These are phyloP conservation scores for Gremmenia infestans DNA, from an alignment of 2,329 filamentous ascomycete genomes.

Conservation along the genomic window DNA sequence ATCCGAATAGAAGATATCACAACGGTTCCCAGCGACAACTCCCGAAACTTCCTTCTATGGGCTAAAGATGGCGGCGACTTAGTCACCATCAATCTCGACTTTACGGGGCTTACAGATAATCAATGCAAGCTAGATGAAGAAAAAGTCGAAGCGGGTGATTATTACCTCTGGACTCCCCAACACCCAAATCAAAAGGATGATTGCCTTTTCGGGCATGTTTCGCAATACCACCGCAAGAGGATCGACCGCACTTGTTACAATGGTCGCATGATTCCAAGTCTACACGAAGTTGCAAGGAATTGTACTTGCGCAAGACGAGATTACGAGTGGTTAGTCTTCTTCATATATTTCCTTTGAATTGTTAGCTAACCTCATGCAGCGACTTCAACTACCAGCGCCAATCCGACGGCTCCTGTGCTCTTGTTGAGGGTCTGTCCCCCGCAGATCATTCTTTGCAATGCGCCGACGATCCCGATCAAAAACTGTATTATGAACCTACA, in stretches of 20 bases:
- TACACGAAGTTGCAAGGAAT: constrained; percentile 66
- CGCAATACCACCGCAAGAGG: constrained; percentile 89
- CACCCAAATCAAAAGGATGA: constrained; percentile 74
- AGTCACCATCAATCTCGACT: constrained; percentile 81
- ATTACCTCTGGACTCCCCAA: constrained; percentile 79
- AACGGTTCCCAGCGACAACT: constrained; percentile 82
- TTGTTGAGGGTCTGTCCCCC: constrained; percentile 69
- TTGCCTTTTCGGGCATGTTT: constrained; percentile 88
- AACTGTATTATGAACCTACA: constrained; percentile 78
- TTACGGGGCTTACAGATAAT: constrained; percentile 70
- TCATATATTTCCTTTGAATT: background rate
- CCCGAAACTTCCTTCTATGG: constrained; percentile 90
- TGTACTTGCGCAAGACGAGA: constrained; percentile 81
- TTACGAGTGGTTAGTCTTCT: constrained; percentile 75
- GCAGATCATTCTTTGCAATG: constrained; percentile 56
- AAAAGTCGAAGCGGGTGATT: constrained; percentile 60
- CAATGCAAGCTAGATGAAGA: constrained; percentile 65
- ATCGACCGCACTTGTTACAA: constrained; percentile 77
- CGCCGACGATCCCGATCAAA: constrained; percentile 57
- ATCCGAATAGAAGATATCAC: constrained; percentile 76
- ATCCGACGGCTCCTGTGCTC: constrained; percentile 67
- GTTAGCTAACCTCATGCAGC: constrained; percentile 40
- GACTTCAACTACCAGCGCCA: constrained; percentile 91
- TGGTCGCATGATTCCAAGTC: constrained; percentile 61
- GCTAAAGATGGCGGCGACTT: constrained; percentile 55